Evolutionary conservation across 768 basidiomycete genomes (phyloP).

Genomic region (Butyriboletus loyo): DNA sequence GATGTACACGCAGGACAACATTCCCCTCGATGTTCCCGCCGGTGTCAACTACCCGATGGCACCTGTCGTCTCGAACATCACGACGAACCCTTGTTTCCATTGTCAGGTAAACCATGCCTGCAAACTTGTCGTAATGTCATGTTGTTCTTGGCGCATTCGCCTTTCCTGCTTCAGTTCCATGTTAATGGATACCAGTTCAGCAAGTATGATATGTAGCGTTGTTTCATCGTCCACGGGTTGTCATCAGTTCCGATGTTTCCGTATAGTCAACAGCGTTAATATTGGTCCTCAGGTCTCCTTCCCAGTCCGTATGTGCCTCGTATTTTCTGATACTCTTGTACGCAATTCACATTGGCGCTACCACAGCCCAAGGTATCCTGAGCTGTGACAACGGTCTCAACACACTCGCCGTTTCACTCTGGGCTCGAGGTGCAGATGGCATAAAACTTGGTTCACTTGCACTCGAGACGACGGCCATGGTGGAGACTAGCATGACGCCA

Average conservation of each 20-base stretch:
- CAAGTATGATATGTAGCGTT: constrained; percentile 19
- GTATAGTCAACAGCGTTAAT: constrained; percentile 22
- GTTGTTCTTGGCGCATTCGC: not conserved
- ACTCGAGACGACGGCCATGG: constrained; percentile 35
- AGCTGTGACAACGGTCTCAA: constrained; percentile 47
- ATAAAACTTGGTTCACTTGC: constrained; percentile 40
- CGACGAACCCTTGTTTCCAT: constrained; percentile 43
- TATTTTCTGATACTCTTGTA: not conserved
- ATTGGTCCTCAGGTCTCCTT: constrained; percentile 25
- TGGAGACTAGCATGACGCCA: constrained; percentile 22
- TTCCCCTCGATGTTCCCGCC: constrained; percentile 43
- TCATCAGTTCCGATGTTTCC: not conserved
- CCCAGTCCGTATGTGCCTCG: constrained; percentile 22
- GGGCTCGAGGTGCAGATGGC: constrained; percentile 41
- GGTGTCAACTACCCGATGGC: constrained; percentile 50
- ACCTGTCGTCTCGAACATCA: constrained; percentile 43
- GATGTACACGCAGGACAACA: constrained; percentile 19
- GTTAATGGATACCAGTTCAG: constrained; percentile 28
- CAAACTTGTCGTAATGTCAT: not conserved
- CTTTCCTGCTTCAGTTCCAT: constrained; percentile 15
- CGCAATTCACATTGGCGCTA: constrained; percentile 5
- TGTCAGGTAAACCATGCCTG: constrained; percentile 16
- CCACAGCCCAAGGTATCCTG: constrained; percentile 46
- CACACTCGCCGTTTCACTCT: constrained; percentile 47
- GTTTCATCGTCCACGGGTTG: too few species aligned